Percentiles rank a stretch among this genome's conserved stretches.
These are phyloP conservation scores for Penicilliopsis zonata DNA, from an alignment of 495 filamentous ascomycete species.

Conservation along the genomic window DNA sequence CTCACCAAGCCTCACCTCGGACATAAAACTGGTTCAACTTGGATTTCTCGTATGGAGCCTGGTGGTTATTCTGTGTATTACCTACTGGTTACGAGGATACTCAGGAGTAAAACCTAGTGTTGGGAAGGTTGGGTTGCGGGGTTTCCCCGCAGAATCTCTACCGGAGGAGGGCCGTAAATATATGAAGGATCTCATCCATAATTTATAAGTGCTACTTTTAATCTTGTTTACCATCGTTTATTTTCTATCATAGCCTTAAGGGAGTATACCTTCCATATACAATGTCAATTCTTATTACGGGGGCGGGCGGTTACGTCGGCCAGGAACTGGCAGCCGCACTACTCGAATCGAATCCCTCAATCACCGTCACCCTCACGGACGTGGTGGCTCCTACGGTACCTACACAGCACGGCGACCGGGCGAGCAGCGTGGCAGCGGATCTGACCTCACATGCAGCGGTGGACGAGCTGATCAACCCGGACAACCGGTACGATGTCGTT, in stretches of 20 bases:
- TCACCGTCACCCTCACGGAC: conserved; percentile 53
- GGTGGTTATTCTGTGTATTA: too few relatives aligned
- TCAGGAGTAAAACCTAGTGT: too few relatives aligned
- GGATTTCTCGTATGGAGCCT: too few relatives aligned
- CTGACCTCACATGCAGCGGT: conserved; percentile 46
- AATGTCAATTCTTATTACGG: conserved; percentile 61
- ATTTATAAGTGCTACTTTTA: neutral
- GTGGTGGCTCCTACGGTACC: conserved; percentile 45
- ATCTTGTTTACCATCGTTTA: neutral
- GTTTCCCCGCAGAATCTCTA: too few relatives aligned
- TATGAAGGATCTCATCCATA: neutral
- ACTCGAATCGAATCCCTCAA: conserved; percentile 36
- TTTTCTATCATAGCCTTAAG: neutral
- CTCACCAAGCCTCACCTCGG: too few relatives aligned
- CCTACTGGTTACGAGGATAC: too few relatives aligned
- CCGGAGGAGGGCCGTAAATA: neutral
- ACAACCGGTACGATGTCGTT: conserved; percentile 43
- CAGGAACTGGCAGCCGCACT: conserved; percentile 52
- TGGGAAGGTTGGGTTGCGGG: too few relatives aligned
- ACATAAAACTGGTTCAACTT: too few relatives aligned
- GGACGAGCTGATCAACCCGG: conserved; percentile 33
- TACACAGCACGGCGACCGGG: conserved; percentile 27
- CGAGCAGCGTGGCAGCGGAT: conserved; percentile 47
- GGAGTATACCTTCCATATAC: too few relatives aligned
- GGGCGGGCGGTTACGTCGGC: conserved; percentile 60